Base-by-base conservation (phyloP, 164 flowering plant genomes). In the Chimonanthus salicifolius region DNA sequence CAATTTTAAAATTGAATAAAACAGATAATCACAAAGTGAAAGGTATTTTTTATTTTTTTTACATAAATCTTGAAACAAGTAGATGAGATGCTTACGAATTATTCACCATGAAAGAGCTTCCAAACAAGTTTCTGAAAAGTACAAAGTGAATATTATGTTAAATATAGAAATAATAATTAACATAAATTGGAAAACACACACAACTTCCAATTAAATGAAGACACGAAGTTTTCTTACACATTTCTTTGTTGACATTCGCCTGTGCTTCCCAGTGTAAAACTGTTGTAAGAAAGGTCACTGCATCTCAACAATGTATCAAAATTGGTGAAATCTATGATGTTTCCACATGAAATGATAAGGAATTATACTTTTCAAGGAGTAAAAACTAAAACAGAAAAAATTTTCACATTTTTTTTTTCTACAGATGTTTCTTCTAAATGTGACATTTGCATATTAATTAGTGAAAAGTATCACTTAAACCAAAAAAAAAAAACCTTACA, bases 201-300 rank as follows among this genome's bases (percentile, higher is more conserved):
- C n/a, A 74, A 58, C 3, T 8, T 6, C 6, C 48, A 20, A 73
- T 73, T 33, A 64, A 9, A 72, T 73, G 20, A 33, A 33, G 33
- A 33, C 33, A 33, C 68, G 4, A n/a, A 0, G 4, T 50, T 49
- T 11, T 49, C 80, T 78, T 75, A 80, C 83, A 73, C 58, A 58
- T 73, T 70, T n/a, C 33, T 44, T n/a, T 78, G 65, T 71, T 70
- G 83, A 78, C 92, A 90, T 74, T 80, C 71, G 43, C 71, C 83
- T n/a, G 86, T 79, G 72, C 78, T 84, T 81, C 78, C 88, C 83
- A 77, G 74, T 47, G 90, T 78, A 44, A 91, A 84, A 79, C 88
- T 89, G 74, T 93, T 93, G 85, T 89, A 91, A 13, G 98, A 90
- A 46, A 92, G 87, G 85, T 92, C 98, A 70, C 97, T 92, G 85